A percentile compares a stretch with the other conserved stretches of the same genome.
Conservation (phyloP, 495 filamentous ascomycete species). For the Xylaria cubensis region DNA sequence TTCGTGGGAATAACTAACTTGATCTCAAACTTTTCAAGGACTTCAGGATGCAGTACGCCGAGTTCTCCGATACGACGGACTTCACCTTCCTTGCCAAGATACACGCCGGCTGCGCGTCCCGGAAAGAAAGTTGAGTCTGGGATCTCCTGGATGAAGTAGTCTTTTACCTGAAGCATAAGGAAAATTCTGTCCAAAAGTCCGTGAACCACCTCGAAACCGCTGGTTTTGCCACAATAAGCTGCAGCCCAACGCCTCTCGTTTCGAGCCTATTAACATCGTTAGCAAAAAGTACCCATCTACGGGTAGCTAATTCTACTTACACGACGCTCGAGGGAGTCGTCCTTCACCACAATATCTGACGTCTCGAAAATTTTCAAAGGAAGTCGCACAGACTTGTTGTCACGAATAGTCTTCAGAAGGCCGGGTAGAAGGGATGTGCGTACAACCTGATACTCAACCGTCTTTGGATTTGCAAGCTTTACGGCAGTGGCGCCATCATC, state of each 20-base stretch:
- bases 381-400: constrained; percentile 89
- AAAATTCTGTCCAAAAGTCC: constrained; percentile 91
- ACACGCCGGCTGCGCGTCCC: constrained; percentile 85
- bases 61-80: constrained; percentile 77
- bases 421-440: constrained; percentile 89
- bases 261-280: constrained; percentile 56
- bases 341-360: constrained; percentile 91
- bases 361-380: constrained; percentile 95
- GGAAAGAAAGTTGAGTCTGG: constrained; percentile 83
- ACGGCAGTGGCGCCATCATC: constrained; percentile 88
- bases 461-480: constrained; percentile 93
- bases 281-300: neutral
- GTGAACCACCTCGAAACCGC: constrained; percentile 95
- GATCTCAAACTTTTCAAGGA: constrained; percentile 92
- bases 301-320: constrained; percentile 7
- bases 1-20: constrained; percentile 56
- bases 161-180: constrained; percentile 81
- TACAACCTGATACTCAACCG: constrained; percentile 94
- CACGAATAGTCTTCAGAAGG: constrained; percentile 90
- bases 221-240: constrained; percentile 94
- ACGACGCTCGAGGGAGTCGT: constrained; percentile 72
- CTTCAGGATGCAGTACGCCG: constrained; percentile 90
- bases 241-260: constrained; percentile 96
- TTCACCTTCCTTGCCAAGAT: constrained; percentile 71
- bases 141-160: constrained; percentile 94